phyloP scores from a whole-genome alignment of 2,329 filamentous ascomycete species.

The Penicillium sp. region DNA sequence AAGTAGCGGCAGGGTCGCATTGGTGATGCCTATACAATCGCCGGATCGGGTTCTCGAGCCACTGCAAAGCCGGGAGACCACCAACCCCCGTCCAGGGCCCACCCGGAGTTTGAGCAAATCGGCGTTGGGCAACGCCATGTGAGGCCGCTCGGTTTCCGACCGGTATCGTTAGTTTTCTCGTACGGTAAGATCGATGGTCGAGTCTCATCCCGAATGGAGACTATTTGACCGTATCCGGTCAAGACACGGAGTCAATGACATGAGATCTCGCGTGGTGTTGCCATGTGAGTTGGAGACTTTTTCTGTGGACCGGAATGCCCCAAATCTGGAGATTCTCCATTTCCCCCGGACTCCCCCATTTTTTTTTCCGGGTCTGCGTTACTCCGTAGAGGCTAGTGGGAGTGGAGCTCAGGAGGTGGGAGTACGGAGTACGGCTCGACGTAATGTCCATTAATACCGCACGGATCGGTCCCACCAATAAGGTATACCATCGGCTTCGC shows the following conservation, averaged over 20 bases:
- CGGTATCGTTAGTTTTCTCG: not conserved
- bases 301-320: not conserved
- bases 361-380: not conserved
- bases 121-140: not conserved
- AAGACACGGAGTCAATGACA: not conserved
- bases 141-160: not conserved
- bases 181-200: not conserved
- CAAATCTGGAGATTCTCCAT: conserved; percentile 9
- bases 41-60: conserved; percentile 1
- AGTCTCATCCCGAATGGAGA: too few relatives aligned
- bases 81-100: not conserved
- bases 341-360: conserved; percentile 4
- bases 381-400: not conserved
- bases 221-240: not conserved
- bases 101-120: not conserved
- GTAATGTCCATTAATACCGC: not conserved
- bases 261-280: conserved; percentile 1
- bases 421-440: not conserved
- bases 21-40: conserved; percentile 1
- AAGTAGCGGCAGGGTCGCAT: conserved; percentile 2
- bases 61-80: not conserved
- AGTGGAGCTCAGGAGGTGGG: not conserved
- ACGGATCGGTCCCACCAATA: not conserved
- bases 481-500: not conserved
- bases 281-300: not conserved